A percentile compares a stretch with the other conserved stretches of the same genome.
Conservation (phyloP, 192 early-diverging fungal genomes). For the Dissophora globulifera region DNA sequence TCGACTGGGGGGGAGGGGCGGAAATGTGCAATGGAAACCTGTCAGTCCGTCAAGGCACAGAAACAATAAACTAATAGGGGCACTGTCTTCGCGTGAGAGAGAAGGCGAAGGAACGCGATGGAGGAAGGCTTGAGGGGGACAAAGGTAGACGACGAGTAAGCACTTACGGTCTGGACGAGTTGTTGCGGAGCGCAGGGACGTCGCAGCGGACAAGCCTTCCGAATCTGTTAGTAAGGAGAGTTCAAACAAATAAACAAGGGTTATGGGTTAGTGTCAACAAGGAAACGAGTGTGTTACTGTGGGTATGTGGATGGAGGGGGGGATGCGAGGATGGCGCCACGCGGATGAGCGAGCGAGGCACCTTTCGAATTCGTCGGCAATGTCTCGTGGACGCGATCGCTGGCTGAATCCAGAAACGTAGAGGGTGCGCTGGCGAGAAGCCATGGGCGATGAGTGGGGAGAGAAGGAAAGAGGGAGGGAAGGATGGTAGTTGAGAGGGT, state of each 20-base stretch:
- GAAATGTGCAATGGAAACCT: no score
- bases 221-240: constrained; percentile 66
- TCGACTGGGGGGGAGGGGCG: no score
- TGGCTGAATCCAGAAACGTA: constrained; percentile 85
- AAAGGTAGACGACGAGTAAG: no score
- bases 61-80: no score
- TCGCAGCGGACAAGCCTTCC: constrained; percentile 88
- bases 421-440: constrained; percentile 68
- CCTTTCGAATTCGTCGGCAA: constrained; percentile 97
- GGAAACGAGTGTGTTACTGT: no score
- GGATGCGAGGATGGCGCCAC: background rate
- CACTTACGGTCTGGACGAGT: constrained; percentile 76
- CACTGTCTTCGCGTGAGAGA: no score
- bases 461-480: background rate
- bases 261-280: no score
- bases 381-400: constrained; percentile 86
- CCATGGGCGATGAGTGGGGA: constrained; percentile 8
- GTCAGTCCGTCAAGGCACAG: no score
- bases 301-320: background rate
- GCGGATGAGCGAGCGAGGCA: no score
- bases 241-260: no score
- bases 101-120: no score
- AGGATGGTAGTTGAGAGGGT: background rate
- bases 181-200: constrained; percentile 77
- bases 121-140: no score